phyloP scores from a whole-genome alignment of 2,329 filamentous ascomycete genomes.

The Botryotinia narcissicola region DNA sequence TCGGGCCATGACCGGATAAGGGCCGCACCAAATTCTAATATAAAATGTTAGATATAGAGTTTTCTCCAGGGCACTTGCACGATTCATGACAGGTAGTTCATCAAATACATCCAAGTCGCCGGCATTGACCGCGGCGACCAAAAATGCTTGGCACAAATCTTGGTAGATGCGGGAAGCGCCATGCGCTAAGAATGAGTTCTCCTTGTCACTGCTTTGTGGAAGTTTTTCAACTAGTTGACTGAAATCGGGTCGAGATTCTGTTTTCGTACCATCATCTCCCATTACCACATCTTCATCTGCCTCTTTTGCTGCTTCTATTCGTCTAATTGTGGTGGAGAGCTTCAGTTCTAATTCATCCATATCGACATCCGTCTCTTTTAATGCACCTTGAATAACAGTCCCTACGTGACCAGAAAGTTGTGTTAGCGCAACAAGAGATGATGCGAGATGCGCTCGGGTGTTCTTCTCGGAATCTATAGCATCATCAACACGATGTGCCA shows the following conservation, averaged over 20 bases:
- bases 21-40: slow-evolving; percentile 69
- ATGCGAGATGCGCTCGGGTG: slow-evolving; percentile 62
- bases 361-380: slow-evolving; percentile 67
- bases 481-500: slow-evolving; percentile 57
- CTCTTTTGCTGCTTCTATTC: slow-evolving; percentile 49
- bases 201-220: slow-evolving; percentile 39
- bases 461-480: slow-evolving; percentile 53
- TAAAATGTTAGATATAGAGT: slow-evolving; percentile 75
- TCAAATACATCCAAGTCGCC: slow-evolving; percentile 43
- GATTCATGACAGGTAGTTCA: slow-evolving; percentile 53
- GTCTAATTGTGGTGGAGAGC: slow-evolving; percentile 67
- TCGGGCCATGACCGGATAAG: slow-evolving; percentile 66
- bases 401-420: slow-evolving; percentile 58
- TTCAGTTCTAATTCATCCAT: slow-evolving; percentile 73
- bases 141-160: slow-evolving; percentile 58
- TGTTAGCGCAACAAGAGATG: slow-evolving; percentile 64
- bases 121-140: slow-evolving; percentile 50
- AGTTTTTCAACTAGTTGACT: slow-evolving; percentile 31
- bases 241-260: slow-evolving; percentile 37
- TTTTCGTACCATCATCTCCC: slow-evolving; percentile 41
- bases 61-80: slow-evolving; percentile 53
- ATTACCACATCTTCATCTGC: slow-evolving; percentile 52
- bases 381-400: slow-evolving; percentile 62
- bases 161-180: slow-evolving; percentile 53
- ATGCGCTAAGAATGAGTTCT: slow-evolving; percentile 53